A percentile compares a stretch with the other conserved stretches of the same genome.
phyloP scores from a whole-genome alignment of 768 basidiomycete genomes.

The Tulasnella sp. region DNA sequence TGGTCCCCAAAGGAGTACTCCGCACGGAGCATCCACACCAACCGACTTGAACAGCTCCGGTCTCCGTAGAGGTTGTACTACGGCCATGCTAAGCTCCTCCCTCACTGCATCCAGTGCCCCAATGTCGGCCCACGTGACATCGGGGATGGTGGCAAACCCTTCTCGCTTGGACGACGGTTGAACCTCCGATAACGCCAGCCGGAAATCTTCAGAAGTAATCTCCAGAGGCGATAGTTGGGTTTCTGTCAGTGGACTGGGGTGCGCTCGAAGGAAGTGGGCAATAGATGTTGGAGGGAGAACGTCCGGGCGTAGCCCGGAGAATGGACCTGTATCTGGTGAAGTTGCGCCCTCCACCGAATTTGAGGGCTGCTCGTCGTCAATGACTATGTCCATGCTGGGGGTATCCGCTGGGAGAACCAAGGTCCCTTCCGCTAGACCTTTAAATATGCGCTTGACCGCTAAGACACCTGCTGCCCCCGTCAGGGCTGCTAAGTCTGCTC shows the following conservation, averaged over 20 bases:
- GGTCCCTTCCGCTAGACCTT: conserved; percentile 53
- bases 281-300: conserved; percentile 56
- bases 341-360: not conserved
- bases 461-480: conserved; percentile 91
- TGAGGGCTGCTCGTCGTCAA: conserved; percentile 25
- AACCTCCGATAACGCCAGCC: conserved; percentile 66
- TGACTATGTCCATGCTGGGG: conserved; percentile 23
- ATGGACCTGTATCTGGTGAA: conserved; percentile 21
- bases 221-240: conserved; percentile 70
- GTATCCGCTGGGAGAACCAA: conserved; percentile 40
- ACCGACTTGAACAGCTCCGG: conserved; percentile 83
- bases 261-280: conserved; percentile 76
- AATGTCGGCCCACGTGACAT: conserved; percentile 89
- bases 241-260: conserved; percentile 68
- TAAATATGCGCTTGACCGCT: conserved; percentile 93
- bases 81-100: conserved; percentile 93
- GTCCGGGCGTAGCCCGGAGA: conserved; percentile 28
- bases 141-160: conserved; percentile 94
- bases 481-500: conserved; percentile 83
- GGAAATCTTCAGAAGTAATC: conserved; percentile 75
- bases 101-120: conserved; percentile 80
- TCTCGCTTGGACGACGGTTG: conserved; percentile 97
- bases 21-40: conserved; percentile 85
- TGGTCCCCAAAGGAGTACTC: conserved; percentile 96
- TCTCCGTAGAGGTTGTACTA: conserved; percentile 85